Evolutionary conservation across 2,329 filamentous ascomycete genomes (phyloP), one percentile per base, ranked within the genome.

Genomic region (Trichoderma arundinaceum): DNA sequence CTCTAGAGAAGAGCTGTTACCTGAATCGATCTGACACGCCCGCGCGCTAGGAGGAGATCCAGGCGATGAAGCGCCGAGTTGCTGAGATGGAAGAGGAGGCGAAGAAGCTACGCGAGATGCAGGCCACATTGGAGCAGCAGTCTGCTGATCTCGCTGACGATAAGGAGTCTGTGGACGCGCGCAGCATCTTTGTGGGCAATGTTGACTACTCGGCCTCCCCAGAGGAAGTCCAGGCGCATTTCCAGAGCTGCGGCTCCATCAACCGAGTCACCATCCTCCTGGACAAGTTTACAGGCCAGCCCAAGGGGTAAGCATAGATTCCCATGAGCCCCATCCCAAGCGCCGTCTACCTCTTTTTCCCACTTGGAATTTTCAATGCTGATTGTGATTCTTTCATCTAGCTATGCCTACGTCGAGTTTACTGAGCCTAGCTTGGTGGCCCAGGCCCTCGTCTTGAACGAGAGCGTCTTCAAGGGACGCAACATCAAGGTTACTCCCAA

Each of bases 341-440:
- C 44, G 7, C 4, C 33, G 33, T 22, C 22, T 22, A 3, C 22
- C 5, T 3, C 10, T 41, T 65, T 48, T 13, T 13, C 17, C 46
- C 32, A 13, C 51, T 22, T 7, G 15, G 5, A 6, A 33, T 4
- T 33, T 32, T 7, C 10, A 9, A 28, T 35, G 12, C 64, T 66
- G n/a, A 66, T 33, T 15, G 12, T 13, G 15, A 9, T 15, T 12
- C 19, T 43, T 33, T 15, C 41, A 53, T 71, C 64, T 79, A 97
- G 94, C 70, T 99, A 99, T 81, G 95, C 95, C 75, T 99, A 99
- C 80, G 95, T 99, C 74, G 95, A 99, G 80, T 99, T 99, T 77
- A 90, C 92, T 67, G 95, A 98, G 81, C 93, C 95, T 56, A 94
- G 88, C 79, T 84, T 97, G 68, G 94, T 99, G 69, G 92, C 92